Evolutionary conservation across 768 basidiomycete genomes (phyloP), one percentile per base, ranked within the genome.

Genomic region (Trametes meyenii): DNA sequence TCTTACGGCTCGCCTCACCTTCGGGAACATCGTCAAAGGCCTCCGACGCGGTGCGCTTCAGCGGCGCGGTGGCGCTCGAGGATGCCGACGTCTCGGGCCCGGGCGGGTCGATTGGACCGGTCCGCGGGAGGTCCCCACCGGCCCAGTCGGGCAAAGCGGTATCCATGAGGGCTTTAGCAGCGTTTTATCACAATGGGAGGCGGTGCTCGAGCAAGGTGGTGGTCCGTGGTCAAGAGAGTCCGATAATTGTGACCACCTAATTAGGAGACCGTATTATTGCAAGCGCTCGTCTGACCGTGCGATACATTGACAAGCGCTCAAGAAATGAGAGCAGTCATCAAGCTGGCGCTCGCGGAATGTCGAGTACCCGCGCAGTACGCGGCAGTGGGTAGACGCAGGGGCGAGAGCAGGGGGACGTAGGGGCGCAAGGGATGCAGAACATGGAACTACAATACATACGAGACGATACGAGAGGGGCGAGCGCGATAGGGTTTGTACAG

Each of bases 41-140:
- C 11, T 82, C 74, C 23, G 88, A 87, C 17, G 83, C 85, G 54
- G 81, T 79, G 67, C 89, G 85, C 73, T 91, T 91, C 55, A 83
- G 74, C n/a, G 60, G 60, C 33, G 63, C 63, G 24, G 58, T 52
- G 49, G 60, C 44, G 58, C 57, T 56, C 42, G 54, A 38, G 29
- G 57, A 44, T 46, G 62, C 21, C 21, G 11, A 36, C 39, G 57
- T 21, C 43, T 29, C 46, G 23, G 26, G 23, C 48, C 40, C 58
- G n/a, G 36, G 55, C n/a, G 35, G 55, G 49, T 29, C 51, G n/a
- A 58, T 58, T 45, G 56, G 56, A 16, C 50, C 50, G 44, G 50
- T 16, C 24, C 56, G 29, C 42, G 21, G 14, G 49, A 16, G 13
- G 42, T 50, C 55, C 23, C 35, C 49, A 3, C 23, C 17, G 13